A percentile compares a stretch with the other conserved stretches of the same genome.
These are phyloP conservation scores for Plasmodium cynomolgi DNA, from an alignment of 169 alveolate genomes.

Conservation along the genomic window DNA sequence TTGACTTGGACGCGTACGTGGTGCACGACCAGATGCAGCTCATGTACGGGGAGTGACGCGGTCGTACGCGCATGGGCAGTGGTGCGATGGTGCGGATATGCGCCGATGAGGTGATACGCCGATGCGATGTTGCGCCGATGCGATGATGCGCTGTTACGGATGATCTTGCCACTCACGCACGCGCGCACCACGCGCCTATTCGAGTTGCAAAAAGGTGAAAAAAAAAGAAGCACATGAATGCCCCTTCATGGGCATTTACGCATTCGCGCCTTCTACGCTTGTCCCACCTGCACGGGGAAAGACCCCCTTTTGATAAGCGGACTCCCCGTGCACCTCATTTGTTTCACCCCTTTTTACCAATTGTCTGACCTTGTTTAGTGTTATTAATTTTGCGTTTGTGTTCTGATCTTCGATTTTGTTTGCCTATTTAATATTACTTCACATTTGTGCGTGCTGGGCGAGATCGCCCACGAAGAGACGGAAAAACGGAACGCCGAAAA, in stretches of 20 bases:
- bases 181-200: not conserved
- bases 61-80: too few relatives aligned
- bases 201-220: not conserved
- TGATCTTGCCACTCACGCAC: not conserved
- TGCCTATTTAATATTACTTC: not conserved
- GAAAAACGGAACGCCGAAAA: not conserved
- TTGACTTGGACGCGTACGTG: constrained; percentile 92
- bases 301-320: not conserved
- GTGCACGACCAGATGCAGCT: constrained; percentile 86
- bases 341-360: not conserved
- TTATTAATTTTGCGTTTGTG: not conserved
- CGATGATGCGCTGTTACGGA: not conserved
- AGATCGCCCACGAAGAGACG: not conserved
- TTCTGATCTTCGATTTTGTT: not conserved
- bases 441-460: not conserved
- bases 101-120: too few relatives aligned
- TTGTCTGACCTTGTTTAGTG: not conserved
- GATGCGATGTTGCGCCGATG: not conserved
- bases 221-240: not conserved
- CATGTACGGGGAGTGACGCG: constrained; percentile 67
- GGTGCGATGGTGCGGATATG: not conserved
- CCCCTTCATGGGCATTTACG: not conserved
- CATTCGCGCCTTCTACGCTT: not conserved
- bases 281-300: constrained; percentile 1
- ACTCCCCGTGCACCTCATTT: not conserved